Evolutionary conservation across 768 basidiomycete genomes (phyloP).

Genomic region (Tricholoma furcatifolium): DNA sequence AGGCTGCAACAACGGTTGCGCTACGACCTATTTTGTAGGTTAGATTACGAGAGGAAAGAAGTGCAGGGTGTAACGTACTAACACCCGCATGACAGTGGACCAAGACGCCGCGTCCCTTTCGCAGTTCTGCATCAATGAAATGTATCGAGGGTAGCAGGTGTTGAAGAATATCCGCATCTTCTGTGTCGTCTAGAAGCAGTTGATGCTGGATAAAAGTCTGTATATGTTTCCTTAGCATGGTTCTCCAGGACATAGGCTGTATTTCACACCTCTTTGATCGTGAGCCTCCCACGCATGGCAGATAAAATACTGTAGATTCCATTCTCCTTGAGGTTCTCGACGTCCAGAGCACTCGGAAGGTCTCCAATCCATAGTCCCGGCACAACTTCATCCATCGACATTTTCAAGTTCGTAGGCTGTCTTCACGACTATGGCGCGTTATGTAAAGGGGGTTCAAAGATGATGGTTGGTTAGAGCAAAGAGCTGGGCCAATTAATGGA

Average conservation of each 20-base stretch:
- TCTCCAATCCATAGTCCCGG: conserved; percentile 86
- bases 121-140: conserved; percentile 79
- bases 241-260: not conserved
- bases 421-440: not conserved
- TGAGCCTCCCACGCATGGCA: conserved; percentile 68
- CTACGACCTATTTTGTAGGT: conserved; percentile 60
- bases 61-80: conserved; percentile 48
- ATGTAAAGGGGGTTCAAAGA: not conserved
- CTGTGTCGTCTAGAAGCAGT: conserved; percentile 74
- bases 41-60: not conserved
- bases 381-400: conserved; percentile 76
- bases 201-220: conserved; percentile 82
- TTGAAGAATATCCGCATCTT: conserved; percentile 73
- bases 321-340: conserved; percentile 56
- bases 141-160: conserved; percentile 79
- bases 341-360: conserved; percentile 66
- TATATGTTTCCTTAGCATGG: not conserved
- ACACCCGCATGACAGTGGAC: conserved; percentile 92
- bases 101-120: conserved; percentile 73
- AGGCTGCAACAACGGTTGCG: conserved; percentile 83
- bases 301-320: conserved; percentile 77
- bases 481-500: too few species aligned
- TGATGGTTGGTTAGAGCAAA: too few species aligned
- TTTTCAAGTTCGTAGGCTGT: not conserved
- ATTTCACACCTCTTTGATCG: conserved; percentile 57